Evolutionary conservation across 768 basidiomycete genomes (phyloP), one percentile per base, ranked within the genome.

Genomic region (Trametes sanguinea): DNA sequence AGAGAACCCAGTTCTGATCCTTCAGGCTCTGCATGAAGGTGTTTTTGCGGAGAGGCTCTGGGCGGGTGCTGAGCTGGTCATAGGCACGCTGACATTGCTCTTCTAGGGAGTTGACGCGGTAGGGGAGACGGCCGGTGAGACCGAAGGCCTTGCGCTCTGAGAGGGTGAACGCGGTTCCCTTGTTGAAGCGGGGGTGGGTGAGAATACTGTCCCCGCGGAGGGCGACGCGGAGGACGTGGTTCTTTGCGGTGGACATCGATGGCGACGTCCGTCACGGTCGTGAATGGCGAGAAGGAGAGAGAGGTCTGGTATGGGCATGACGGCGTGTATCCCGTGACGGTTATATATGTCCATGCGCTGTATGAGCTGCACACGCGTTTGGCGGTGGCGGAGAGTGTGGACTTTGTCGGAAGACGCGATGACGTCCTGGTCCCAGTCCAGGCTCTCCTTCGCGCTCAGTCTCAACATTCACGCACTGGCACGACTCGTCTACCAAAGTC

Each of bases 1-100:
- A 95, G 22, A 95, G 76, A 1, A 89, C 87, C 85, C 86, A 85
- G 66, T 92, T 92, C 80, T 93, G 91, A 33, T 84, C 86, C 73
- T 88, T 89, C 69, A 91, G 69, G 60, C 85, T 87, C 74, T 88
- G 87, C 63, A 90, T 67, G 71, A 94, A 94, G 1, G 85, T 83
- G 71, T 93, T 93, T 78, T 90, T 89, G 54, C 78, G 73, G 37
- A 86, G 69, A 55, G 79, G 76, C 4, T 71, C 69, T 2, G 77
- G 74, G 37, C 74, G 71, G 2, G 64, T 65, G 39, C 60, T 37
- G 43, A 87, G 77, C 70, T 92, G 92, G 33, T 80, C 80, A 64
- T 90, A 92, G 0, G 92, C 92, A 22, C 92, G 80, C 35, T 79
- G 74, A 67, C 87, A 87, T 71, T 95, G 93, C 63, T 92, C 82